Evolutionary conservation across 192 early-diverging fungal genomes (phyloP).

Genomic region (Mortierella antarctica): DNA sequence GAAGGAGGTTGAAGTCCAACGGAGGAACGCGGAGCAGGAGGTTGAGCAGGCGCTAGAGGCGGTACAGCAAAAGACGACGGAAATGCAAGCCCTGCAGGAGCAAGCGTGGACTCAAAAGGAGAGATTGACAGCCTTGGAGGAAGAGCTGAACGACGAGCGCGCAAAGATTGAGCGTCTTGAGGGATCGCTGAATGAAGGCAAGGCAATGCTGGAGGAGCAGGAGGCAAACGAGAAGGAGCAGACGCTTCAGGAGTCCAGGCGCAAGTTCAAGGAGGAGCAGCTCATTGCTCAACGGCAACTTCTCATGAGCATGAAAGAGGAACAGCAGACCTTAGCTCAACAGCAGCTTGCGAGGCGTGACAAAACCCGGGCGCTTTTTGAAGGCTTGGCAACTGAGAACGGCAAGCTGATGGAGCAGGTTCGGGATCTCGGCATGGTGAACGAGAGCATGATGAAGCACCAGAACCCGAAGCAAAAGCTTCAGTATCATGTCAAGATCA

Average conservation of each 20-base stretch:
- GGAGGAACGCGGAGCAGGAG: conserved; percentile 34
- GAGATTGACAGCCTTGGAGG: conserved; percentile 18
- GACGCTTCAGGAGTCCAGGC: conserved; percentile 21
- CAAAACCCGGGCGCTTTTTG: conserved; percentile 42
- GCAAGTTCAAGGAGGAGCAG: conserved; percentile 40
- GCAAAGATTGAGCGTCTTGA: conserved; percentile 31
- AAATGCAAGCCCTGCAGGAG: conserved; percentile 28
- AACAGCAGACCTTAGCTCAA: conserved; percentile 24
- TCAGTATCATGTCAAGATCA: conserved; percentile 58
- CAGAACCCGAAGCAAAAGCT: conserved; percentile 55
- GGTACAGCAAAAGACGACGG: conserved; percentile 33
- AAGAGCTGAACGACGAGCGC: conserved; percentile 31
- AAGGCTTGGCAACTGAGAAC: conserved; percentile 45
- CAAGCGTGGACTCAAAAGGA: conserved; percentile 21
- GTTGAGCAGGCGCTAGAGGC: conserved; percentile 34
- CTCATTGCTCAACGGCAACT: conserved; percentile 31
- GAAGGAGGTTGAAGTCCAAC: conserved; percentile 38
- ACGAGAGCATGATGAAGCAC: conserved; percentile 52
- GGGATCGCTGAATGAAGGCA: conserved; percentile 8
- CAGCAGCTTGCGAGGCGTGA: conserved; percentile 32
- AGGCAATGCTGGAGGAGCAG: conserved; percentile 28
- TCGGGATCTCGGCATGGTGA: conserved; percentile 40
- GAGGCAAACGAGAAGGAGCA: conserved; percentile 22
- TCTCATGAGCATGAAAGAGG: conserved; percentile 45
- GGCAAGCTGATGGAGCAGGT: conserved; percentile 53